Evolutionary conservation across 1,284 basidiomycete species (phyloP).

Genomic region (Cryptococcus maquisensis): DNA sequence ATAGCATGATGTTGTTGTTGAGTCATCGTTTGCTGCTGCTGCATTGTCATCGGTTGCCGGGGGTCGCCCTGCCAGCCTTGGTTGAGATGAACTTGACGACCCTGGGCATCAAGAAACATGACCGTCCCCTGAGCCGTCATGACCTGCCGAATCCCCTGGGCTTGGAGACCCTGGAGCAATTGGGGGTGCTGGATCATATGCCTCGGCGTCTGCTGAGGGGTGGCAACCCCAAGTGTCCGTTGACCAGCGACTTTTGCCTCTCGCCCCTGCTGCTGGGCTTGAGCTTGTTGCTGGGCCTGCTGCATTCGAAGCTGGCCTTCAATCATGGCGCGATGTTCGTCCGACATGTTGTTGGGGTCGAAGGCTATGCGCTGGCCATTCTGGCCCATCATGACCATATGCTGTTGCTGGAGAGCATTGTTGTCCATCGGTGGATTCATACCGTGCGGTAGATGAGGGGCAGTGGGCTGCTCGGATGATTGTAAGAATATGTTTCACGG

Average conservation of each 20-base stretch:
- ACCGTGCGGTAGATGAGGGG: constrained; percentile 15
- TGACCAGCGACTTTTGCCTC: constrained; percentile 13
- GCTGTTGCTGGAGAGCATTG: constrained; percentile 7
- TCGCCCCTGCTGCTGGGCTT: constrained; percentile 12
- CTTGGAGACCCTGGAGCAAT: constrained; percentile 2
- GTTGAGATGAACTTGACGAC: constrained; percentile 9
- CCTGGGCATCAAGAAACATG: constrained; percentile 11
- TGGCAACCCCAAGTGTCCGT: constrained; percentile 11
- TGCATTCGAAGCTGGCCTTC: constrained; percentile 11
- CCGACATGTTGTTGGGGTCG: constrained; percentile 4
- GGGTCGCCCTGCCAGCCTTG: constrained; percentile 12
- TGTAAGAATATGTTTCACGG: background rate
- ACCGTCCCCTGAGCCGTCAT: constrained; percentile 3
- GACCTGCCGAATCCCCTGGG: constrained; percentile 11
- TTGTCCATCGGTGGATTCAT: constrained; percentile 10
- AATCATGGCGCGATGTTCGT: constrained; percentile 9
- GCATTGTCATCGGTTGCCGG: background rate
- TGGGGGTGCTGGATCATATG: constrained; percentile 9
- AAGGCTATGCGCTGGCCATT: constrained; percentile 6
- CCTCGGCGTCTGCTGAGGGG: constrained; percentile 4
- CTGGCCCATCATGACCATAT: constrained; percentile 11
- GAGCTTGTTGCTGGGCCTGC: constrained; percentile 13
- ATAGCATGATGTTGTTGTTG: background rate
- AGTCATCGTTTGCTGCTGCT: background rate
- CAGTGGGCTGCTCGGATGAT: constrained; percentile 4